phyloP scores from a whole-genome alignment of 208 protist genomes.

The Trichomonas vaginalis region DNA sequence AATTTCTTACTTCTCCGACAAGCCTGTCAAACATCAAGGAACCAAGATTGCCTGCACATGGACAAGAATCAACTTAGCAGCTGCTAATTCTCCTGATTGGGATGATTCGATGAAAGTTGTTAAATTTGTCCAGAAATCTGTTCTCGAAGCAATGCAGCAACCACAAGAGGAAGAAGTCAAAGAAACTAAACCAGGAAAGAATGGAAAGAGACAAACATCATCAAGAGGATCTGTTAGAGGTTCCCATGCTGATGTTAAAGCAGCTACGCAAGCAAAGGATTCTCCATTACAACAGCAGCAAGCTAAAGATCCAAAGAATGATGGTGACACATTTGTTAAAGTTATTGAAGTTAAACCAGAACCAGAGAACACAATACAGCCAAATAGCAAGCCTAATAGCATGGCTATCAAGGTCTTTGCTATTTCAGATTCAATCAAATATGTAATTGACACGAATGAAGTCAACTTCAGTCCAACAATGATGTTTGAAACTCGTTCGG shows the following conservation, averaged over 20 bases:
- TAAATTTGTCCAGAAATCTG: background rate
- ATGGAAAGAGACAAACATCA: background rate
- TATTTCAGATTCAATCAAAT: conserved; percentile 24
- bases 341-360: conserved; percentile 22
- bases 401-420: conserved; percentile 25
- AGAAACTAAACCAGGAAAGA: background rate
- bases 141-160: background rate
- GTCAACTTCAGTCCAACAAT: conserved; percentile 66
- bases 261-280: background rate
- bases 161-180: background rate
- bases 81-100: background rate
- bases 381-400: background rate
- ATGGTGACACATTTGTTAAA: background rate
- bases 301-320: background rate
- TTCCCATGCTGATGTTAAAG: background rate
- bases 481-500: conserved; percentile 66
- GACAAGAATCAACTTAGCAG: background rate
- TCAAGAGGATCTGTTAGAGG: background rate
- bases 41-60: background rate
- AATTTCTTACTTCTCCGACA: background rate
- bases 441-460: conserved; percentile 26
- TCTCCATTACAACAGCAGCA: background rate
- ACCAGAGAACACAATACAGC: conserved; percentile 17
- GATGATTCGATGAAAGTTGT: background rate
- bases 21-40: background rate